A percentile compares a stretch with the other conserved stretches of the same genome.
These are phyloP conservation scores for Westerdykella aurantiaca DNA, from an alignment of 2,329 filamentous ascomycete species.

Conservation along the genomic window DNA sequence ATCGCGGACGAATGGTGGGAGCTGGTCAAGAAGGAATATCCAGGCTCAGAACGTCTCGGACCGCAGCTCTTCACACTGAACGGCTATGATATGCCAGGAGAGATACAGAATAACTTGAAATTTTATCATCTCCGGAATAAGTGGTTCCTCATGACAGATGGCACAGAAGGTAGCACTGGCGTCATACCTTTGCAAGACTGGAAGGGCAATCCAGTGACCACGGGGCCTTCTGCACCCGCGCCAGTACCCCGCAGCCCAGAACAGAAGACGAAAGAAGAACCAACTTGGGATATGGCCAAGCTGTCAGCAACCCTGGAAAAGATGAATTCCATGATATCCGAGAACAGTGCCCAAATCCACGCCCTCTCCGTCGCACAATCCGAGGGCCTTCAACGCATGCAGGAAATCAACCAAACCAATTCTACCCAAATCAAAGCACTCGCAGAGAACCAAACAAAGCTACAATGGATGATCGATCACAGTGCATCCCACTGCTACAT, in stretches of 20 bases:
- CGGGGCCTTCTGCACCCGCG: conserved; percentile 1
- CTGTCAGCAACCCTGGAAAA: conserved; percentile 22
- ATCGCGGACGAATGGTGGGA: conserved; percentile 31
- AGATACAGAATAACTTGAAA: conserved; percentile 26
- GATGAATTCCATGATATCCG: conserved; percentile 24
- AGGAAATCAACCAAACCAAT: conserved; percentile 34
- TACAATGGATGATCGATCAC: too few relatives aligned
- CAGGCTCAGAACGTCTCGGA: conserved; percentile 24
- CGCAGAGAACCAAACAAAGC: conserved; percentile 29
- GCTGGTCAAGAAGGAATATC: conserved; percentile 28
- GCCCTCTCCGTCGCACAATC: conserved; percentile 32
- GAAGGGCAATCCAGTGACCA: conserved; percentile 16
- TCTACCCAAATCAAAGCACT: conserved; percentile 31
- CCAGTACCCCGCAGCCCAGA: not conserved
- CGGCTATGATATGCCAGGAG: conserved; percentile 28
- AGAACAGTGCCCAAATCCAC: conserved; percentile 28
- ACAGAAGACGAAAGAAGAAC: conserved; percentile 5
- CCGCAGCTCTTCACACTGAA: conserved; percentile 33
- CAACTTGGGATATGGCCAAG: conserved; percentile 12
- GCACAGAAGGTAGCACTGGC: conserved; percentile 13
- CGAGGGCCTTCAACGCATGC: conserved; percentile 30
- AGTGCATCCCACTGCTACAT: conserved; percentile 20
- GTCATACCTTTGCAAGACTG: conserved; percentile 29
- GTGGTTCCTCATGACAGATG: conserved; percentile 32
- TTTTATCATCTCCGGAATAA: conserved; percentile 27